A percentile compares a stretch with the other conserved stretches of the same genome.
Conservation (phyloP, 768 basidiomycete genomes). For the Tubosaeta sp. region DNA sequence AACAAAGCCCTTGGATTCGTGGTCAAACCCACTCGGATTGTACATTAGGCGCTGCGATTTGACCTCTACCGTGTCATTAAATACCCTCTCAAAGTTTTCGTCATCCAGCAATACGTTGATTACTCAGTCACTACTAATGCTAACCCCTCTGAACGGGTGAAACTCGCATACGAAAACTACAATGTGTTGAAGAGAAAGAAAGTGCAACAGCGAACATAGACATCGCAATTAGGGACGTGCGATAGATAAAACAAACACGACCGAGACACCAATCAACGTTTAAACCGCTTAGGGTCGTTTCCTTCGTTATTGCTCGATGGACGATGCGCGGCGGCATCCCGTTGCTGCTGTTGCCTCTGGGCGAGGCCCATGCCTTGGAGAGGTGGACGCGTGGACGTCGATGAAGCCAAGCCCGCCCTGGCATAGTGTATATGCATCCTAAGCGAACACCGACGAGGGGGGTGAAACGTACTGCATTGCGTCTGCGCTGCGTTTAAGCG, state of each 20-base stretch:
- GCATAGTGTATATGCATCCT: not conserved
- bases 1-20: too few species aligned
- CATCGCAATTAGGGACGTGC: too few species aligned
- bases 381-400: conserved; percentile 14
- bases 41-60: too few species aligned
- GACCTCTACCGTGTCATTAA: too few species aligned
- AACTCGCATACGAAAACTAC: not conserved
- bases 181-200: not conserved
- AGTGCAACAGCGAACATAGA: not conserved
- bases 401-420: conserved; percentile 18
- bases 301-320: conserved; percentile 25
- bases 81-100: not conserved
- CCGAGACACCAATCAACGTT: conserved; percentile 23
- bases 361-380: conserved; percentile 39
- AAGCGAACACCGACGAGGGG: not conserved
- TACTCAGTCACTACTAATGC: too few species aligned
- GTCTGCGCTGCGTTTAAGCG: conserved; percentile 35
- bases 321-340: conserved; percentile 10
- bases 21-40: too few species aligned
- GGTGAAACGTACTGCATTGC: conserved; percentile 25
- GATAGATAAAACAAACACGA: not conserved
- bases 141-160: not conserved
- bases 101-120: too few species aligned
- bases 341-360: conserved; percentile 29
- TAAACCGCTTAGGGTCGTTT: conserved; percentile 38